phyloP scores from a whole-genome alignment of 495 filamentous ascomycete species.

The Penicillium herquei region DNA sequence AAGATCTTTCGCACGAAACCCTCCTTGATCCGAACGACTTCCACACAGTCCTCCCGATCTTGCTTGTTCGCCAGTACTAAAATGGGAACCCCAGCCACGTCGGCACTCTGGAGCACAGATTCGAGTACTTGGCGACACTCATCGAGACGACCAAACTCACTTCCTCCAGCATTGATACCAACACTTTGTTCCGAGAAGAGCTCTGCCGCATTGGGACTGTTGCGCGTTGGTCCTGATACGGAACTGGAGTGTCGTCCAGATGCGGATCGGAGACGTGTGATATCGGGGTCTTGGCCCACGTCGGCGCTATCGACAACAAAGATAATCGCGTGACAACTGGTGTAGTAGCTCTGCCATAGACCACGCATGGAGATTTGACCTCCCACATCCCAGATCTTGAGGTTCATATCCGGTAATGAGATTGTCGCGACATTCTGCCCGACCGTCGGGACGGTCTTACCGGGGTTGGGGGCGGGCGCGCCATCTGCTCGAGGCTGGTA shows the following conservation, averaged over 20 bases:
- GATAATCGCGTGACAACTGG: slow-evolving; percentile 90
- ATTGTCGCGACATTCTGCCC: slow-evolving; percentile 96
- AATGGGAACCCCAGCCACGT: slow-evolving; percentile 86
- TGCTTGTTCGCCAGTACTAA: slow-evolving; percentile 96
- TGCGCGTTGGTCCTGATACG: slow-evolving; percentile 23
- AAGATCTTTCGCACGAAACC: slow-evolving; percentile 91
- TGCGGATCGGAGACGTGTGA: slow-evolving; percentile 30
- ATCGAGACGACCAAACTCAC: slow-evolving; percentile 66
- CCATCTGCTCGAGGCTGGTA: slow-evolving; percentile 65
- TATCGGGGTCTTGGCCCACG: slow-evolving; percentile 72
- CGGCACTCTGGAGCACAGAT: slow-evolving; percentile 74
- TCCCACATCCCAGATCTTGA: slow-evolving; percentile 98
- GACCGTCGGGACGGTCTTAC: slow-evolving; percentile 89
- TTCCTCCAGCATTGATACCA: slow-evolving; percentile 47
- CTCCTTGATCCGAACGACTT: slow-evolving; percentile 96
- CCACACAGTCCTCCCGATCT: slow-evolving; percentile 94
- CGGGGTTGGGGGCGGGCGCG: slow-evolving; percentile 49
- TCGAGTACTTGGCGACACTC: slow-evolving; percentile 90
- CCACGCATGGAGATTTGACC: slow-evolving; percentile 85
- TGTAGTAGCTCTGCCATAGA: slow-evolving; percentile 95
- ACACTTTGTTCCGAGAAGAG: slow-evolving; percentile 36
- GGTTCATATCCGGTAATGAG: slow-evolving; percentile 82
- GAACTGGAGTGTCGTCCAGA: slow-evolving; percentile 31
- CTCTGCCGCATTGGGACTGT: slow-evolving; percentile 11
- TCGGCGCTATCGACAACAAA: slow-evolving; percentile 95